Evolutionary conservation across 306 rosid genomes (phyloP), one percentile per base, ranked within the genome.

Genomic region (Lathyrus oleraceus): DNA sequence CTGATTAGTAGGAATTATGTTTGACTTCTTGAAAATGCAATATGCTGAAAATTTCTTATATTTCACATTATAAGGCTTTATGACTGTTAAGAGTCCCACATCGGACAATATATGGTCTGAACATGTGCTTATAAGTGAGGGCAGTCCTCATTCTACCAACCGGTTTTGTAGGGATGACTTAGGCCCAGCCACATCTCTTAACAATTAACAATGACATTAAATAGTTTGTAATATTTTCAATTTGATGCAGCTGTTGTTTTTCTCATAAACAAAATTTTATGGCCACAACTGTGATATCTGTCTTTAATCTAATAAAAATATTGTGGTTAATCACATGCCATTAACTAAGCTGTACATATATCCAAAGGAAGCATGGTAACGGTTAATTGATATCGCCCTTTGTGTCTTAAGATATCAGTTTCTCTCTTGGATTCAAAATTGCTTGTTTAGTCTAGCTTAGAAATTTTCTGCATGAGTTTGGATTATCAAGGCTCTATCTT

Each of bases 401-500:
- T 62, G 71, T 66, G 56, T 38, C 28, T 39, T 19, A 17, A 17
- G 16, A 61, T 36, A 36, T 61, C 28, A 61, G 45, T 53, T 44
- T 76, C 27, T 49, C 52, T 56, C 49, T 69, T 65, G 36, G 10
- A 30, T 42, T 40, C 15, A 44, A 23, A 35, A 3, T 61, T 61
- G 70, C 63, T 32, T 49, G 25, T 36, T 8, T 61, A 68, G 36
- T 10, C 42, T 48, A 30, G 42, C 49, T 2, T 48, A 1, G 14
- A 43, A 72, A 27, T 20, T 39, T 39, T 70, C 45, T 70, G 28
- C 65, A 17, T 25, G 70, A 54, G 54, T 54, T 53, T 44, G 30
- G 40, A 47, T 66, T 44, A 48, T 30, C 42, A 57, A n/a, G 67
- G 39, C 8, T 65, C 44, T 35, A 67, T 70, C 28, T 56, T 74